These are phyloP conservation scores for Nitzschia sp. DNA, from an alignment of 108 stramenopile genomes.

Conservation along the genomic window DNA sequence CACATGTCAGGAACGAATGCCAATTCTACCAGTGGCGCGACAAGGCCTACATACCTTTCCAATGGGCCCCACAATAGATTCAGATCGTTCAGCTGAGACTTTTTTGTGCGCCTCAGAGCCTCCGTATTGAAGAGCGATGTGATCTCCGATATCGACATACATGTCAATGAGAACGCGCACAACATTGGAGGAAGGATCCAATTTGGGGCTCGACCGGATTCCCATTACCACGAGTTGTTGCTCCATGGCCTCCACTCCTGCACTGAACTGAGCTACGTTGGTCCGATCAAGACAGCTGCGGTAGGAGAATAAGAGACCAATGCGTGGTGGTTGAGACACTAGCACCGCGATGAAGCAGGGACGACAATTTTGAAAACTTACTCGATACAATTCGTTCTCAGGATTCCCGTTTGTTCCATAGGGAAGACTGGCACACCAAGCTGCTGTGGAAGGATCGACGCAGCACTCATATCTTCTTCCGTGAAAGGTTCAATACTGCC, in stretches of 20 bases:
- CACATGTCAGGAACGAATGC: neutral
- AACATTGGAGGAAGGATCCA: constrained; percentile 88
- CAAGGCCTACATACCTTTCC: constrained; percentile 65
- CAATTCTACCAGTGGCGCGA: neutral
- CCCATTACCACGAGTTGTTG: constrained; percentile 95
- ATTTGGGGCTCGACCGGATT: constrained; percentile 70
- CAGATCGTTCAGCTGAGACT: constrained; percentile 68
- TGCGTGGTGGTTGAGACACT: neutral
- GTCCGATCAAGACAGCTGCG: constrained; percentile 92
- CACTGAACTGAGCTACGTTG: constrained; percentile 96
- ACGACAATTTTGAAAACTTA: too few species aligned
- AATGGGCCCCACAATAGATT: constrained; percentile 75
- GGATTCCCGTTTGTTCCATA: constrained; percentile 94
- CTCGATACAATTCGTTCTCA: constrained; percentile 99
- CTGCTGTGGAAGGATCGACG: constrained; percentile 43
- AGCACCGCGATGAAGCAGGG: too few species aligned
- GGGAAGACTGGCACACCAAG: constrained; percentile 87
- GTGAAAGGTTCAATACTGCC: constrained; percentile 76
- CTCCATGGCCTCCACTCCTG: constrained; percentile 91
- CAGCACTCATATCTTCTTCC: constrained; percentile 47
- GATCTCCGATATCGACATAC: constrained; percentile 97
- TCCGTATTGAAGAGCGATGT: constrained; percentile 96
- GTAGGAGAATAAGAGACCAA: too few species aligned
- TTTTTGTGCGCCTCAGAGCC: constrained; percentile 99
- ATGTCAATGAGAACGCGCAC: constrained; percentile 94